Percentiles rank a stretch among this genome's conserved stretches.
Evolutionary conservation across 129 eudicot species (phyloP).

Genomic region (Oenanthe sinensis): DNA sequence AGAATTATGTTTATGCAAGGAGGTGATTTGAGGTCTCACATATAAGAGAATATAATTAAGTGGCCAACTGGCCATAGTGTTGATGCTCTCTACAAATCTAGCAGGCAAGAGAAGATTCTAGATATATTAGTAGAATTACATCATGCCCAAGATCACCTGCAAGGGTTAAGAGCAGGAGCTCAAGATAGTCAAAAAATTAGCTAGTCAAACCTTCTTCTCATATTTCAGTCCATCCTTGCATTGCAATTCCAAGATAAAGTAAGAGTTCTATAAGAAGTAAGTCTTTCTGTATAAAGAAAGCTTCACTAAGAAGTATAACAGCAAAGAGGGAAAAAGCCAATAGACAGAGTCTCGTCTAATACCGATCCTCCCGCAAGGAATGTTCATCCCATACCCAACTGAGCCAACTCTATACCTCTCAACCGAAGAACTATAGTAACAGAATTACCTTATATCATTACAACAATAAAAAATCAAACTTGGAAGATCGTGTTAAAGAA

Average conservation of each 20-base stretch:
- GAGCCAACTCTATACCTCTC: not conserved
- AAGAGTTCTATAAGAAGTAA: not conserved
- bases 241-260: not conserved
- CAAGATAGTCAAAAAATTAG: not conserved
- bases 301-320: not conserved
- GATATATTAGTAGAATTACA: too few relatives aligned
- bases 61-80: not conserved
- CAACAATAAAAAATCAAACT: not conserved
- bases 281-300: not conserved
- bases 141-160: not conserved
- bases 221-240: not conserved
- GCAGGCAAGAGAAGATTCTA: not conserved
- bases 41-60: not conserved
- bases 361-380: not conserved
- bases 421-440: not conserved
- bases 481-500: not conserved
- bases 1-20: not conserved
- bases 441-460: too few relatives aligned
- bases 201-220: not conserved
- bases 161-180: not conserved
- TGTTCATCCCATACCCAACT: too few relatives aligned
- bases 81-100: not conserved
- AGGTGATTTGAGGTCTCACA: not conserved
- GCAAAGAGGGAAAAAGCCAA: not conserved
- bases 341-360: not conserved